Evolutionary conservation across 1,284 basidiomycete genomes (phyloP).

Genomic region (Hypsizygus ulmarius): DNA sequence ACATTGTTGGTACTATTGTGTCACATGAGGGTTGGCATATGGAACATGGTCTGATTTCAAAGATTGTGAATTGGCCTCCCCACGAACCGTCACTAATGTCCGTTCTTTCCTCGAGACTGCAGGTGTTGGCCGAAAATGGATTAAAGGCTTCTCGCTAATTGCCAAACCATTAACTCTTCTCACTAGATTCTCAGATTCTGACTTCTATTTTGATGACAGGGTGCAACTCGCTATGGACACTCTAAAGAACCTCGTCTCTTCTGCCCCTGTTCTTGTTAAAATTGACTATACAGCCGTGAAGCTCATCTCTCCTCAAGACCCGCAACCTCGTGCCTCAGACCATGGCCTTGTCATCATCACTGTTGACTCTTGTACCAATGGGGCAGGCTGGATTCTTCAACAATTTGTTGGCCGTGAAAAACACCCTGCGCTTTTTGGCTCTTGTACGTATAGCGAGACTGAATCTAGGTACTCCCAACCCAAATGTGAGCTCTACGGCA

Average conservation of each 20-base stretch:
- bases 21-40: conserved; percentile 30
- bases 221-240: neutral
- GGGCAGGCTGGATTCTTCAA: conserved; percentile 31
- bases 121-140: conserved; percentile 30
- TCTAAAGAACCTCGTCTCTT: neutral
- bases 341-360: conserved; percentile 3
- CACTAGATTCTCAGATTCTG: neutral
- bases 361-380: conserved; percentile 32
- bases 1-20: conserved; percentile 29
- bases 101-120: conserved; percentile 32
- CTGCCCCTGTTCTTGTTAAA: conserved; percentile 2
- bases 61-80: conserved; percentile 30
- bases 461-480: conserved; percentile 37
- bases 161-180: conserved; percentile 29
- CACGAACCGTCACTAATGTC: conserved; percentile 27
- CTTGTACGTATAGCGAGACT: conserved; percentile 29
- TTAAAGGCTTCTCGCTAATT: conserved; percentile 29
- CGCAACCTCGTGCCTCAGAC: neutral
- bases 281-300: conserved; percentile 9
- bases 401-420: conserved; percentile 24
- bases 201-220: conserved; percentile 3
- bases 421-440: conserved; percentile 29
- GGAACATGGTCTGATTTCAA: conserved; percentile 23
- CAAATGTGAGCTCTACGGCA: conserved; percentile 36
- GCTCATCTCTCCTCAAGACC: neutral